Conservation (phyloP, 2,329 filamentous ascomycete species). For the Daldinia sp. region DNA sequence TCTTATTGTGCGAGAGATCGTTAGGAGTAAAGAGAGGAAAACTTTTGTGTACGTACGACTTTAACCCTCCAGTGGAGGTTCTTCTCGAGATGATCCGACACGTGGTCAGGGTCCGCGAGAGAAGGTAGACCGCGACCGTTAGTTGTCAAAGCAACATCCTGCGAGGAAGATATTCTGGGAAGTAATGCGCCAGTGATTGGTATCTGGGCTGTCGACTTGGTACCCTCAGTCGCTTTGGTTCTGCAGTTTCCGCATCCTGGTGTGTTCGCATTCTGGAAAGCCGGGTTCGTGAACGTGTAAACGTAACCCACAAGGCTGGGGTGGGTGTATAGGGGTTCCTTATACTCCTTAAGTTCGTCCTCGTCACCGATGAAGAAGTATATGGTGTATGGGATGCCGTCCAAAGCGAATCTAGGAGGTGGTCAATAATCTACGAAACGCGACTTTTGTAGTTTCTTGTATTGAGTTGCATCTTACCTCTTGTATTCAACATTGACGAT, state of each 20-base stretch:
- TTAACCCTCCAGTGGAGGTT: conserved; percentile 12
- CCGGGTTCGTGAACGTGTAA: conserved; percentile 12
- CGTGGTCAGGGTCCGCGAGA: not conserved
- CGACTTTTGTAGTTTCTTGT: not conserved
- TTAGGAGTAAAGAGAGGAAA: not conserved
- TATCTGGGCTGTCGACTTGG: conserved; percentile 6
- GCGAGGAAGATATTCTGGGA: not conserved
- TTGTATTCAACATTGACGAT: conserved; percentile 1
- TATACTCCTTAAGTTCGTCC: not conserved
- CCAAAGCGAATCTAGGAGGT: conserved; percentile 11
- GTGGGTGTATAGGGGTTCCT: not conserved
- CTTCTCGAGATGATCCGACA: conserved; percentile 1
- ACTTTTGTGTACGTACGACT: not conserved
- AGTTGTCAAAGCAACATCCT: not conserved
- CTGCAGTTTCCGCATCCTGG: conserved; percentile 11
- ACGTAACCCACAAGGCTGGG: conserved; percentile 13
- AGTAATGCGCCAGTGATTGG: conserved; percentile 1
- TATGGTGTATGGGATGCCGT: conserved; percentile 12
- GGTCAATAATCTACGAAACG: not conserved
- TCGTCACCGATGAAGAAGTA: conserved; percentile 14
- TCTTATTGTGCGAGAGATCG: not conserved
- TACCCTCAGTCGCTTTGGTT: not conserved
- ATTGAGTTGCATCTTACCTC: not conserved
- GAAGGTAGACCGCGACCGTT: not conserved
- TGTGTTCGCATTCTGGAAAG: not conserved